These are phyloP conservation scores for Cryptosporidium sp. DNA, from an alignment of 169 alveolate genomes.

Conservation along the genomic window DNA sequence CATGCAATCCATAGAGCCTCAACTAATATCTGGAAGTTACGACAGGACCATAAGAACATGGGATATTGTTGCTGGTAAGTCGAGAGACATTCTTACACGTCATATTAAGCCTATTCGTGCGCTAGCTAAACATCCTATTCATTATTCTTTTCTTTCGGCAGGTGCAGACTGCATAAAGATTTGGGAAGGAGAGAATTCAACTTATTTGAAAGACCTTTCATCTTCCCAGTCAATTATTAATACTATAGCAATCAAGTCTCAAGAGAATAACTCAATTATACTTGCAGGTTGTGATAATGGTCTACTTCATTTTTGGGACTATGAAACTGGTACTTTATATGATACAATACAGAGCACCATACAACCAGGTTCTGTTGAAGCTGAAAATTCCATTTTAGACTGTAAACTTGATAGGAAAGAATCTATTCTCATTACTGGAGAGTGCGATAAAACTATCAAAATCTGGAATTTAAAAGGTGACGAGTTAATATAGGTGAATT, in stretches of 20 bases:
- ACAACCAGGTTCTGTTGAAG: constrained; percentile 96
- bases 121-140: constrained; percentile 94
- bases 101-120: constrained; percentile 98
- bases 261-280: constrained; percentile 89
- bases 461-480: constrained; percentile 79
- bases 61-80: constrained; percentile 97
- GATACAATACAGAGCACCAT: constrained; percentile 88
- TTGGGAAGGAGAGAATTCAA: constrained; percentile 91
- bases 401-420: constrained; percentile 94
- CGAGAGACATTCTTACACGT: constrained; percentile 94
- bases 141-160: constrained; percentile 96
- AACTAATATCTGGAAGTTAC: constrained; percentile 95
- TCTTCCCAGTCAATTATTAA: constrained; percentile 93
- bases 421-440: constrained; percentile 96
- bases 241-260: constrained; percentile 90
- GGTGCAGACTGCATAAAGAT: constrained; percentile 97
- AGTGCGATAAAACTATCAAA: constrained; percentile 98
- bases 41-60: constrained; percentile 95
- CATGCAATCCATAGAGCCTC: constrained; percentile 96
- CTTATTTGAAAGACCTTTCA: constrained; percentile 84
- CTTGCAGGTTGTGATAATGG: constrained; percentile 98
- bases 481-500: constrained; percentile 5
- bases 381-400: constrained; percentile 95
- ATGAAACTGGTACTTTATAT: constrained; percentile 95
- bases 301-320: constrained; percentile 96